phyloP scores from a whole-genome alignment of 352 stramenopile genomes.

The Phytophthora pisi region DNA sequence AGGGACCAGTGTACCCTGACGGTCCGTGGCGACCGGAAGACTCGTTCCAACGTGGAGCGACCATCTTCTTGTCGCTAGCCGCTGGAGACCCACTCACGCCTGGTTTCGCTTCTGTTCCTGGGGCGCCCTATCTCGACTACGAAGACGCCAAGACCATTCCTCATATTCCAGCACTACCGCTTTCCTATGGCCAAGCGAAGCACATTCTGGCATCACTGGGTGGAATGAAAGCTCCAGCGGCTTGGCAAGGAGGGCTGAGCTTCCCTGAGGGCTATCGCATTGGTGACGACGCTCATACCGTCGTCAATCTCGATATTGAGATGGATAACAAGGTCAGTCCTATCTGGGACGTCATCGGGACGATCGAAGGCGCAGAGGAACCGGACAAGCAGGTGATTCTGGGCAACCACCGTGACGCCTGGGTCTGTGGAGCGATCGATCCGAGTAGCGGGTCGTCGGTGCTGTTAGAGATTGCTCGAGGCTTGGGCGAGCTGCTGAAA shows the following conservation, averaged over 20 bases:
- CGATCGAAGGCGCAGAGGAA: slow-evolving; percentile 54
- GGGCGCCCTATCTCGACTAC: slow-evolving; percentile 40
- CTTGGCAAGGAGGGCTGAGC: slow-evolving; percentile 62
- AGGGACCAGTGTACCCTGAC: slow-evolving; percentile 61
- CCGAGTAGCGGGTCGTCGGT: slow-evolving; percentile 81
- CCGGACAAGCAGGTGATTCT: slow-evolving; percentile 74
- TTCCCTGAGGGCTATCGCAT: slow-evolving; percentile 66
- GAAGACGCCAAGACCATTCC: slow-evolving; percentile 60
- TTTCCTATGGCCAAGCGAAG: slow-evolving; percentile 80
- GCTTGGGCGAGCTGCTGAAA: slow-evolving; percentile 61
- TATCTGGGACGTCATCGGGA: slow-evolving; percentile 90
- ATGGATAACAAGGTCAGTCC: slow-evolving; percentile 74
- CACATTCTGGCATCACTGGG: slow-evolving; percentile 65
- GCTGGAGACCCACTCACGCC: slow-evolving; percentile 62
- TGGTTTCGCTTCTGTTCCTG: slow-evolving; percentile 42
- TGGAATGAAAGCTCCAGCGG: slow-evolving; percentile 47
- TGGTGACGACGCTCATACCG: slow-evolving; percentile 58
- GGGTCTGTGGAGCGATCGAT: slow-evolving; percentile 88
- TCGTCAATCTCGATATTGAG: slow-evolving; percentile 58
- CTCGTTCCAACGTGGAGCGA: slow-evolving; percentile 69
- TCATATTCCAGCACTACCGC: slow-evolving; percentile 23
- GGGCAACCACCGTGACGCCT: slow-evolving; percentile 90
- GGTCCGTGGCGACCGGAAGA: slow-evolving; percentile 60
- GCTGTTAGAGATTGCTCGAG: slow-evolving; percentile 79
- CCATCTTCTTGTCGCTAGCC: slow-evolving; percentile 65